Base-by-base conservation (phyloP, 2,329 filamentous ascomycete genomes). In the Eutypa lata region DNA sequence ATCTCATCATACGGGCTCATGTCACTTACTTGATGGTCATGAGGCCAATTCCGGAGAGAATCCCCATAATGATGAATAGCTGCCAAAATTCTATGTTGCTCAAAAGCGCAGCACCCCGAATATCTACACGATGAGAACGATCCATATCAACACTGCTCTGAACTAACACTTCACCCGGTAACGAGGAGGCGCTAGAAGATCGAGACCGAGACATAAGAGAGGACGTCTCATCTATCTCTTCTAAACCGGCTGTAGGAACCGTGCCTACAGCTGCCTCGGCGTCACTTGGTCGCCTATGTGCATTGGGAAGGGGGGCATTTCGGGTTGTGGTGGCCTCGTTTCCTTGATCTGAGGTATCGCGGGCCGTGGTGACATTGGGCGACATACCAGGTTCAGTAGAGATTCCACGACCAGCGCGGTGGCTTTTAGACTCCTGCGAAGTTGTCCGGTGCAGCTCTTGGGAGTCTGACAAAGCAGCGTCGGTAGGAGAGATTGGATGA, bases 11-110 rank as follows among this genome's bases (percentile, higher is more conserved):
- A 45, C 31, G 18, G 19, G 40, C 14, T 24, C 19, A 22, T 38
- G 61, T 33, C 22, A 76, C 88, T 71, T 79, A 96, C 91, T 99
- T 99, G 73, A 99, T 99, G 0, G 93, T 97, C 94, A 99, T 99
- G 59, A 99, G 76, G 11, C 94, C 94, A 62, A 97, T 89, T 49
- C 94, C 94, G 5, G 91, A 91, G 57, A 97, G 77, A n/a, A 97
- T 82, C 38, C 87, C 91, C 81, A 99, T 90, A 60, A 96, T 85
- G 53, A 82, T 71, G 70, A 95, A 97, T 26, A 96, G 74, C 65
- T 95, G 89, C 91, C 92, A 97, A 71, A 97, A 99, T 59, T 95
- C 88, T 47, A 86, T 64, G 55, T 81, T 84, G 50, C 76, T 77
- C 31, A 96, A 73, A 66, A 99, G 79, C 16, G 81, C 80, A 65